Base-by-base conservation (phyloP, 2,329 filamentous ascomycete genomes). In the Cytospora schulzeri region DNA sequence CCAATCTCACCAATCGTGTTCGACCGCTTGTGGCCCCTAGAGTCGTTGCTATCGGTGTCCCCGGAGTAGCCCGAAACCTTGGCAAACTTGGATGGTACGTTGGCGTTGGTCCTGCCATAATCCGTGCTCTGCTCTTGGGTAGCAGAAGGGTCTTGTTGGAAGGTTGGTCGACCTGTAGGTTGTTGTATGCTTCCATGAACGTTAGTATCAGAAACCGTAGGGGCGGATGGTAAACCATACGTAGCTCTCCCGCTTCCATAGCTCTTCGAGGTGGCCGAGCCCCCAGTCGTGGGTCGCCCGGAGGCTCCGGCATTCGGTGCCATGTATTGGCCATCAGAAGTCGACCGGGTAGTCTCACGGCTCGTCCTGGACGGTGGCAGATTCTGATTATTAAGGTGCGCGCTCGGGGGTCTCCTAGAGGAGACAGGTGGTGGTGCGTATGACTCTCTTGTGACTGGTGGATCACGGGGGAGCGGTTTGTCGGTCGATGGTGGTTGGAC, bases 111-210 rank as follows among this genome's bases (percentile, higher is more conserved):
- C 76, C 89, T 79, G 80, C 88, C 74, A 80, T 86, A 71, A 72
- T 81, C 79, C 51, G 80, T 76, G 65, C 79, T 76, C 41, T 83
- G 79, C 4, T 77, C 80, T 68, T 88, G 85, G 22, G 38, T 63
- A 31, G 65, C 52, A 41, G 62, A 52, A 29, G 51, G 57, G 17
- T 60, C 62, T 57, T 86, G 85, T 57, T 86, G 85, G 73, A 93
- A 92, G 68, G 86, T 87, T 72, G 89, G 86, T 68, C 83, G 80
- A 59, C 86, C 69, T 77, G 83, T 78, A 14, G 91, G 91, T 74
- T 97, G 94, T 69, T 95, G 91, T 71, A 98, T 92, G 68, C 91
- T 91, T 68, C 93, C 94, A 75, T 97, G 91, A 4, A 86, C 93
- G 76, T 95, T 97, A 60, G 93, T 95, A 70, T 91, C 89, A 57